phyloP scores from a whole-genome alignment of 2,329 filamentous ascomycete genomes.

The Hypoxylon sp. region DNA sequence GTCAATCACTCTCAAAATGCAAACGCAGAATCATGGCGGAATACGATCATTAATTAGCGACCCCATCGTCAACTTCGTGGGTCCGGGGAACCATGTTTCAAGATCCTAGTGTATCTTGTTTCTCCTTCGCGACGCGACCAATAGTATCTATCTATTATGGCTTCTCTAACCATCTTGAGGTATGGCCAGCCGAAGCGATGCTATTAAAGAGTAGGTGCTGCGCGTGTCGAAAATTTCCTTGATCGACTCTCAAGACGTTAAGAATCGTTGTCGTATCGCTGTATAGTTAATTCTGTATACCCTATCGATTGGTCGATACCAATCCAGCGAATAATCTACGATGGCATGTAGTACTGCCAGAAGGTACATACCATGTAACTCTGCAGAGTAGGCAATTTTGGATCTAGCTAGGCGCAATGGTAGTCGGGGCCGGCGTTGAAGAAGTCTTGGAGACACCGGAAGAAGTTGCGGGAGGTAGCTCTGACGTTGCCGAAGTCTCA shows the following conservation, averaged over 20 bases:
- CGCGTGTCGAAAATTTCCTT: too few relatives aligned
- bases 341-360: too few relatives aligned
- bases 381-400: not conserved
- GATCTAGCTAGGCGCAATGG: not conserved
- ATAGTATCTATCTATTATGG: too few relatives aligned
- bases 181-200: too few relatives aligned
- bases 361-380: not conserved
- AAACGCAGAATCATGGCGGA: not conserved
- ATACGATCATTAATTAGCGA: not conserved
- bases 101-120: constrained; percentile 16
- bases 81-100: constrained; percentile 20
- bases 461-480: constrained; percentile 20
- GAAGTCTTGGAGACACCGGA: not conserved
- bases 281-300: not conserved
- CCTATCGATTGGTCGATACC: not conserved
- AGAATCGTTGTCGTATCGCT: not conserved
- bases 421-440: not conserved
- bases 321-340: too few relatives aligned
- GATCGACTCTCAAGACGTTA: too few relatives aligned
- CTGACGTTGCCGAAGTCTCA: constrained; percentile 19
- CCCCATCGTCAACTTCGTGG: not conserved
- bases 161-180: too few relatives aligned
- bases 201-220: too few relatives aligned
- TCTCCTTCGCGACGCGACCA: constrained; percentile 5
- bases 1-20: not conserved